Conservation (phyloP, 2,329 filamentous ascomycete genomes). For the Plenodomus biglobosus region DNA sequence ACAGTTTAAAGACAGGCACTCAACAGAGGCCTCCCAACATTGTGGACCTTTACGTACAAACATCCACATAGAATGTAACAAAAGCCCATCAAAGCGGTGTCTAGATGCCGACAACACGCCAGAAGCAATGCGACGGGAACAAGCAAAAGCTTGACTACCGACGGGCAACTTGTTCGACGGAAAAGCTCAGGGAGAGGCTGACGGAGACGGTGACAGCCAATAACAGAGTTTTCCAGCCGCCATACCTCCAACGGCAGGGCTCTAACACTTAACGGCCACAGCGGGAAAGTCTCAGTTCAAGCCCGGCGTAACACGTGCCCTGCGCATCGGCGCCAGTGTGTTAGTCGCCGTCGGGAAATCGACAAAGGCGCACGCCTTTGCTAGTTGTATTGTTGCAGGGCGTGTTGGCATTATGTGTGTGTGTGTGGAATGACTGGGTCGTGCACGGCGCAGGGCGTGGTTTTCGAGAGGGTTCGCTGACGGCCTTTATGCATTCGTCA, state of each 20-base stretch:
- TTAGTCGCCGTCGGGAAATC: conserved; percentile 18
- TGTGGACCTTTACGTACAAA: conserved; percentile 22
- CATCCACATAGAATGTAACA: conserved; percentile 20
- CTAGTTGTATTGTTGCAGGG: conserved; percentile 8
- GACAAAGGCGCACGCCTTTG: conserved; percentile 5
- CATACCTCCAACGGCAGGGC: conserved; percentile 18
- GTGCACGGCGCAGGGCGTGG: conserved; percentile 6
- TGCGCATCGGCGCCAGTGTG: conserved; percentile 2
- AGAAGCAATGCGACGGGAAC: background rate
- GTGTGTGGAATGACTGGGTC: conserved; percentile 2
- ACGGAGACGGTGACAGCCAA: conserved; percentile 11
- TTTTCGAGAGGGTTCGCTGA: conserved; percentile 11
- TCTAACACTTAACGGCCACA: conserved; percentile 17
- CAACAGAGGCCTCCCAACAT: conserved; percentile 3
- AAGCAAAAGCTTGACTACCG: conserved; percentile 8
- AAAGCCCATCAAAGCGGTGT: conserved; percentile 1
- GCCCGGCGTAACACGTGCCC: background rate
- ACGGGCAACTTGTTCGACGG: conserved; percentile 12
- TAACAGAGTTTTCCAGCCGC: conserved; percentile 21
- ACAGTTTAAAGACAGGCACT: conserved; percentile 19
- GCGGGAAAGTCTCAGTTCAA: background rate
- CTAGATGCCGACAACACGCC: conserved; percentile 10
- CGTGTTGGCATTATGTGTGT: conserved; percentile 4
- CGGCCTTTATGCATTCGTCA: conserved; percentile 17
- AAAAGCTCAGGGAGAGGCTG: conserved; percentile 9